Base-by-base conservation (phyloP, 257 asterid species). In the Scutellaria galericulata region DNA sequence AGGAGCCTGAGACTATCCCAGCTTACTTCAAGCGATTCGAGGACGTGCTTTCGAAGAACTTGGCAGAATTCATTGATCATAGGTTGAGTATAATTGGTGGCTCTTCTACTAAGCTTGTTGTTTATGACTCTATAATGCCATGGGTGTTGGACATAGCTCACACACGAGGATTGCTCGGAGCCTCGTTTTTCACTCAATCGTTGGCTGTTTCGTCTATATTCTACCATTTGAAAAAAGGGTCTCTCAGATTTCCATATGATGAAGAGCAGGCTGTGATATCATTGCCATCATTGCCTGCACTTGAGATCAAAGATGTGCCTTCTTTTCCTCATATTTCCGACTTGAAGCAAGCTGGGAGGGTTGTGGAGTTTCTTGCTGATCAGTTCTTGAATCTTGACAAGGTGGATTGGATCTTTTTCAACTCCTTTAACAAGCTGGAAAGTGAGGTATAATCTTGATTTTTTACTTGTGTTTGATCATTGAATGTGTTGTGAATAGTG, bases 401-500 rank as follows among this genome's bases (percentile, higher is more conserved):
- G 37, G 84, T 72, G 44, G 84, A 86, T 77, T 84, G 84, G 82
- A 45, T 84, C 58, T 80, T 86, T 3, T 63, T 84, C 84, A 86
- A 86, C 77, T 75, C 86, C 1, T 84, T 84, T 22, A 70, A 81
- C 57, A 39, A 53, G 31, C 73, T 84, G 27, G 88, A 84, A 64
- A 22, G 9, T n/a, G 42, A 74, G 81, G 86, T 72, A 71, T 7
- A n/a, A 31, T 15, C 10, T 2, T 5, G 9, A 0, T 22, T 41
- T 7, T 13, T 35, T 3, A 7, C n/a, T 24, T 2, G 5, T 31
- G 37, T 31, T 31, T 31, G 37, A 31, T 31, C 37, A 31, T 31
- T 31, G 3, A 31, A 31, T 31, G 37, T 31, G 5, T 31, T 31
- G 37, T 31, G 37, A 31, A 31, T 31, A 31, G 37, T 31, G 37